Evolutionary conservation across 192 early-diverging fungal species (phyloP).

Genomic region (Backusella luteola): DNA sequence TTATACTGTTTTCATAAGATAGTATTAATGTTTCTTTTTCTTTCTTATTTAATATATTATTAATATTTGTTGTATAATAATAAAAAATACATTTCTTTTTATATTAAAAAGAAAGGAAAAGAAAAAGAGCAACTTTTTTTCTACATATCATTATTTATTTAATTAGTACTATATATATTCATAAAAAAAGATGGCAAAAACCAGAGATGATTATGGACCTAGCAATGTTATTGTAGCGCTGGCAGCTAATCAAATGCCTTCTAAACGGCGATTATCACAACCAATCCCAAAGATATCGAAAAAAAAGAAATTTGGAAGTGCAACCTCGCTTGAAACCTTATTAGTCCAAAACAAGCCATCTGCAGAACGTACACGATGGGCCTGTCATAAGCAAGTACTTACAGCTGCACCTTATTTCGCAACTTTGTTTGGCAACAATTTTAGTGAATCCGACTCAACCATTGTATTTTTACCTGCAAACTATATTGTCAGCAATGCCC

Average conservation of each 20-base stretch:
- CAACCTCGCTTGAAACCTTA: not conserved
- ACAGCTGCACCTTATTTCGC: conserved; percentile 28
- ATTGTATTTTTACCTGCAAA: conserved; percentile 15
- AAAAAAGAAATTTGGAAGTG: not conserved
- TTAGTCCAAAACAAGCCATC: not conserved
- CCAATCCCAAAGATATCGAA: not conserved
- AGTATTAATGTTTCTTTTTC: not conserved
- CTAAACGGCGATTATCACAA: not conserved
- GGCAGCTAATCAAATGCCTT: not conserved
- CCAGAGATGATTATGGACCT: not conserved
- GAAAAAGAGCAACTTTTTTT: not conserved
- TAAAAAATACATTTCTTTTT: not conserved
- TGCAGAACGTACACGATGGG: conserved; percentile 5
- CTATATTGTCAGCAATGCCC: not conserved
- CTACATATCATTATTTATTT: not conserved
- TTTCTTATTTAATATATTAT: not conserved
- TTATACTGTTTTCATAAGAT: not conserved
- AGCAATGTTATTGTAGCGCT: conserved; percentile 1
- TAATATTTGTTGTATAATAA: not conserved
- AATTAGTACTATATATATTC: not conserved
- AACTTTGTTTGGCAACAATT: conserved; percentile 27
- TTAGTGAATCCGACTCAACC: conserved; percentile 17
- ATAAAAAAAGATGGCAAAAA: not conserved
- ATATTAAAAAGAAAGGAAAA: not conserved
- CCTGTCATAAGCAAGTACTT: conserved; percentile 16